A percentile compares a stretch with the other conserved stretches of the same genome.
These are phyloP conservation scores for Thalassiosira hispida DNA, from an alignment of 352 stramenopile genomes.

Conservation along the genomic window DNA sequence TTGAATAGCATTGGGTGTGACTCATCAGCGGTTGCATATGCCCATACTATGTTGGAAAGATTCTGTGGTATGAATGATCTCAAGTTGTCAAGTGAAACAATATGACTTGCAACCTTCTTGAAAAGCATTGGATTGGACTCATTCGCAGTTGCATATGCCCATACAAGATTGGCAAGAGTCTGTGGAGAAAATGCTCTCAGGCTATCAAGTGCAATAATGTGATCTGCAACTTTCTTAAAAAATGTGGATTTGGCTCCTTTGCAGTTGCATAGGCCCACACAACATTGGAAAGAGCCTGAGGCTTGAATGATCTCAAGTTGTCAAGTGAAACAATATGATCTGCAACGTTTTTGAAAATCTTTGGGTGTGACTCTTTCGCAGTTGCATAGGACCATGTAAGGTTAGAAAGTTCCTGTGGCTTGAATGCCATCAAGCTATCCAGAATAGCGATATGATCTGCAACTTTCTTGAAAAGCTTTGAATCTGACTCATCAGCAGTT, in stretches of 20 bases:
- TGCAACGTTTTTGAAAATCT: too few relatives aligned
- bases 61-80: not conserved
- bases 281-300: slow-evolving; percentile 2
- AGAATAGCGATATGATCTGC: not conserved
- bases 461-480: not conserved
- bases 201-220: too few relatives aligned
- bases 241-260: too few relatives aligned
- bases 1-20: not conserved
- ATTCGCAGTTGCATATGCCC: not conserved
- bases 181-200: not conserved
- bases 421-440: not conserved
- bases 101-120: slow-evolving; percentile 7
- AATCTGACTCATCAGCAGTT: not conserved
- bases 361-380: not conserved
- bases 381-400: not conserved
- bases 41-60: slow-evolving; percentile 7
- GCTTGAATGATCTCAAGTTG: too few relatives aligned
- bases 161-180: slow-evolving; percentile 19
- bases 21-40: slow-evolving; percentile 8
- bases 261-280: too few relatives aligned
- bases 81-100: not conserved
- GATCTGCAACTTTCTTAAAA: too few relatives aligned
- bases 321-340: too few relatives aligned
- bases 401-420: not conserved
- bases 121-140: slow-evolving; percentile 7